Evolutionary conservation across 371 early-diverging fungal species (phyloP), one percentile per base, ranked within the genome.

Genomic region (Coemansia sp.): DNA sequence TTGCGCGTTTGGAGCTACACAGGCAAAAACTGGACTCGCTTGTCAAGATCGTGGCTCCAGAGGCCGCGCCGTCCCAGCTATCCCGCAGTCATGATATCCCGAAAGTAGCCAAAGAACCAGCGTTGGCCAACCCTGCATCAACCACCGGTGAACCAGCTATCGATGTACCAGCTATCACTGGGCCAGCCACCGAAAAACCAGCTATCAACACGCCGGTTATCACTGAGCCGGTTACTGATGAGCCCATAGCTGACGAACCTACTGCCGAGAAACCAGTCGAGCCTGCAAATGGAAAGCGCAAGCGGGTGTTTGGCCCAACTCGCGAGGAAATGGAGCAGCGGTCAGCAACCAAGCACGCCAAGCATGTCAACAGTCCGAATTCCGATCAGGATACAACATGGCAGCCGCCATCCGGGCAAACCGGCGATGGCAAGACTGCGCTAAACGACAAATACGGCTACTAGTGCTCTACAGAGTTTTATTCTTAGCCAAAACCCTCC

Each of bases 401-500:
- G 79, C 68, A 68, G 40, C 75, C 79, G 5, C 79, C 79, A 2
- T n/a, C 51, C 7, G 59, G 52, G 42, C 79, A 78, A 58, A 64
- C 38, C 16, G 79, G 79, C 42, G 80, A 79, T 11, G 79, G 80
- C 1, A 58, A 63, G 26, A 79, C 79, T 31, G 56, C 60, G 4
- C 56, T 79, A 33, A 79, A 79, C 39, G 79, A 70, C n/a, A 79
- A 79, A 36, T 63, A 57, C 51, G 79, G 79, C 3, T 79, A 79
- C 55, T 79, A 42, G 50, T 10, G 16, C 16, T 54, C 8, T 49
- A 36, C 43, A 12, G 33, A 26, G 26, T 26, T 26, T 26, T 26
- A 26, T 26, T 26, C 26, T 26, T 26, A 26, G 26, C 26, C 26
- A 26, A 26, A 26, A 26, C 26, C 26, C 26, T 26, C 26, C 26